Evolutionary conservation across 306 rosid genomes (phyloP), one percentile per base, ranked within the genome.

Genomic region (Boehmeria nivea): DNA sequence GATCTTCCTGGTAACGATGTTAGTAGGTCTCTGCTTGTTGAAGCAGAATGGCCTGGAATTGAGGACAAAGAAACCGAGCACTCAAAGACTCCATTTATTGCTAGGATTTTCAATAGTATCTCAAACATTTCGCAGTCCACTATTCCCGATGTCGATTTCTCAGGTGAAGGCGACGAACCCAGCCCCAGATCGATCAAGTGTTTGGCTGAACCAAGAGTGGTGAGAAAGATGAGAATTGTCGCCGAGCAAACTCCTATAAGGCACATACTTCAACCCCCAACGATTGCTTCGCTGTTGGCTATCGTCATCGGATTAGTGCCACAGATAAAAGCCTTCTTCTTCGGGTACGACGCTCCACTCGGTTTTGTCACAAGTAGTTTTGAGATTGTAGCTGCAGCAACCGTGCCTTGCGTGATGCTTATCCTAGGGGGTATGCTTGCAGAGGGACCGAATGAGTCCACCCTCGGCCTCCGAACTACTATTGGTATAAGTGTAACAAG

Each of bases 1-100:
- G 20, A 54, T 8, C 40, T 2, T 6, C 8, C 62, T 0, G 58
- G 55, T 8, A n/a, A n/a, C n/a, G n/a, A n/a, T n/a, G n/a, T n/a
- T n/a, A 79, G 97, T 60, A 81, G 84, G 51, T 88, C 95, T 12
- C 79, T 89, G 5, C 94, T 89, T 62, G 87, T 86, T 5, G 97
- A 89, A 77, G 97, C 97, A 25, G 97, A 89, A 63, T 89, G 97
- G 97, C 97, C 95, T 2, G 94, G 89, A n/a, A 86, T 89, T 38
- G 95, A 86, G 72, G 88, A 86, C 51, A 86, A 86, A 63, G 97
- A 75, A 75, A 86, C 95, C 12, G 95, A 79, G 58, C 87, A 83
- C 71, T 89, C 84, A 54, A 86, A 86, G 78, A 71, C 82, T 26
- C 87, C 95, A 55, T 86, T 75, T 43, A 83, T 83, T 64, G 95